Conservation (phyloP, 768 basidiomycete species). For the Hygrophorus russula region DNA sequence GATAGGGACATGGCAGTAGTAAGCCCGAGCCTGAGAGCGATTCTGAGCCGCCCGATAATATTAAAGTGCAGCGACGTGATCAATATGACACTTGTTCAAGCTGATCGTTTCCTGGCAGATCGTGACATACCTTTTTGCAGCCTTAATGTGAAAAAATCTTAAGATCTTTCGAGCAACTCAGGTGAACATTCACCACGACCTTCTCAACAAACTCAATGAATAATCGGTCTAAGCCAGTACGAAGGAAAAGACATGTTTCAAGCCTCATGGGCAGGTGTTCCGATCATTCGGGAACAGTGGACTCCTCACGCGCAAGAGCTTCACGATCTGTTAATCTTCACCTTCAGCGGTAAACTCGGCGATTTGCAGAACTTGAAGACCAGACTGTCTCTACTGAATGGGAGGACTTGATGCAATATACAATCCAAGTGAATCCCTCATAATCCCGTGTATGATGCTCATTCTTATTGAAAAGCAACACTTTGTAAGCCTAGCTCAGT, state of each 20-base stretch:
- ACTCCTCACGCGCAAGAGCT: conserved; percentile 57
- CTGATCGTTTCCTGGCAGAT: conserved; percentile 68
- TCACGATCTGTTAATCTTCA: conserved; percentile 61
- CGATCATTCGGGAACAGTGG: conserved; percentile 81
- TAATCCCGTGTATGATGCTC: background rate
- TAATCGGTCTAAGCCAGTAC: conserved; percentile 29
- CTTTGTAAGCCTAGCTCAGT: conserved; percentile 36
- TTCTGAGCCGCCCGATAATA: no score
- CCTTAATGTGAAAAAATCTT: conserved; percentile 52
- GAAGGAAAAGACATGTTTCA: conserved; percentile 60
- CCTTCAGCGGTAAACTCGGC: conserved; percentile 52
- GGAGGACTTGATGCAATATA: conserved; percentile 60
- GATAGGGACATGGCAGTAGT: no score
- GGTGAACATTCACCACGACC: conserved; percentile 23
- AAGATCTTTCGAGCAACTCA: conserved; percentile 64
- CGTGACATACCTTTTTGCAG: conserved; percentile 64
- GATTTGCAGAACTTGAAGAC: conserved; percentile 49
- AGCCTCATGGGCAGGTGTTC: conserved; percentile 77
- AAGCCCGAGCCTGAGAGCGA: no score
- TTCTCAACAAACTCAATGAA: conserved; percentile 2
- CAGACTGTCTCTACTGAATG: conserved; percentile 49
- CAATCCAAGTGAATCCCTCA: conserved; percentile 44
- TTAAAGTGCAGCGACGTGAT: no score
- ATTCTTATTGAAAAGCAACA: conserved; percentile 24
- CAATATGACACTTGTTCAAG: conserved; percentile 15